These are phyloP conservation scores for Noccaea bulbosa DNA, from an alignment of 345 rosid species.

Conservation along the genomic window DNA sequence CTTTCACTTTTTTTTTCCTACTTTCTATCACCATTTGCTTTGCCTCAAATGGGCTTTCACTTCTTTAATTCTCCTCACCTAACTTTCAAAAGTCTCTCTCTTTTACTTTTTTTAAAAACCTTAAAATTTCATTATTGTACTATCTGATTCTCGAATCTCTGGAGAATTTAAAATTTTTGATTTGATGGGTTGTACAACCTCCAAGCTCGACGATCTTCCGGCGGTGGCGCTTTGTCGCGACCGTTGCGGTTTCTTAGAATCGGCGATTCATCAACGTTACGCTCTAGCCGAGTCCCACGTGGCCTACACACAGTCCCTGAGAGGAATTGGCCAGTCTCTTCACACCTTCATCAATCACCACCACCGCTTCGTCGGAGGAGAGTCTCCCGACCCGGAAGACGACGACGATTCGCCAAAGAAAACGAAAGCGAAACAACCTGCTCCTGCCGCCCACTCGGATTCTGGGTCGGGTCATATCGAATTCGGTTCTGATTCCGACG, in stretches of 20 bases:
- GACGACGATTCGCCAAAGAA: constrained; percentile 35
- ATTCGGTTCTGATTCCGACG: constrained; percentile 59
- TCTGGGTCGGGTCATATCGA: constrained; percentile 72
- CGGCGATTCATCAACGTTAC: constrained; percentile 73
- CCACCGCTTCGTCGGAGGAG: constrained; percentile 34
- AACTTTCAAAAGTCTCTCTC: constrained; percentile 28
- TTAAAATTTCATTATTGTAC: constrained; percentile 5
- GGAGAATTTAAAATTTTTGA: background rate
- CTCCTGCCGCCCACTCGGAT: constrained; percentile 32
- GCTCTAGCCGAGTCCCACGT: constrained; percentile 75
- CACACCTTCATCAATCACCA: constrained; percentile 53
- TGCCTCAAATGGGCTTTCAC: constrained; percentile 2
- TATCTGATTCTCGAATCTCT: constrained; percentile 30
- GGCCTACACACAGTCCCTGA: constrained; percentile 62
- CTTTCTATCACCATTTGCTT: constrained; percentile 28
- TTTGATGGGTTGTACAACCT: constrained; percentile 79
- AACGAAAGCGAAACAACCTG: background rate
- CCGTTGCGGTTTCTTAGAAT: constrained; percentile 65
- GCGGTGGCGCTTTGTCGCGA: constrained; percentile 88
- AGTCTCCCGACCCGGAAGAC: constrained; percentile 20
- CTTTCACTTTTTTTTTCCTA: background rate
- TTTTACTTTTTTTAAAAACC: constrained; percentile 3
- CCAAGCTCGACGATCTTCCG: constrained; percentile 91
- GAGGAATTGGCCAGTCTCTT: constrained; percentile 55
- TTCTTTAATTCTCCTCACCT: constrained; percentile 17